phyloP scores from a whole-genome alignment of 148 eudicot genomes.

The Nyssa sinensis region DNA sequence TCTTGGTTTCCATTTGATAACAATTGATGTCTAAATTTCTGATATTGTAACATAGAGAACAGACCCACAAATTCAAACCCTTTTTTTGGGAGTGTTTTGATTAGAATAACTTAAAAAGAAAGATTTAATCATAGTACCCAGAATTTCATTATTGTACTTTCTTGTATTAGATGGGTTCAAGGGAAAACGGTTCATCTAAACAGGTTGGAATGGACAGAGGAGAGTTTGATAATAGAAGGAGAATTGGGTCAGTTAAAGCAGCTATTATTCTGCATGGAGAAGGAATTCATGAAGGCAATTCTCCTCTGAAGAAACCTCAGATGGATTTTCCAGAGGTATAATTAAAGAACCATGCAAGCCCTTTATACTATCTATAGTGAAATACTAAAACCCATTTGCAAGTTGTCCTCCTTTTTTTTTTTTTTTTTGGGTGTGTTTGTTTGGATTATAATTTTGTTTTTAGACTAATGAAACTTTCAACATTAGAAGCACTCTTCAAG shows the following conservation, averaged over 20 bases:
- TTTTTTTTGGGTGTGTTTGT: not conserved
- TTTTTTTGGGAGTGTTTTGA: not conserved
- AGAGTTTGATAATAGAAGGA: slow-evolving; percentile 18
- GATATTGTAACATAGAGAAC: too few species aligned
- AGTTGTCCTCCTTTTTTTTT: too few species aligned
- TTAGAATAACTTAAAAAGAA: not conserved
- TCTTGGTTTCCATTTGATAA: too few species aligned
- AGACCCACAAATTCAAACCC: too few species aligned
- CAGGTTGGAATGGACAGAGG: slow-evolving; percentile 32
- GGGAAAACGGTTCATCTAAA: not conserved
- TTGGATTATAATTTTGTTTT: too few species aligned
- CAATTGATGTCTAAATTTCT: not conserved
- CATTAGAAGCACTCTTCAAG: slow-evolving; percentile 47
- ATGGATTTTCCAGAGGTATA: slow-evolving; percentile 37
- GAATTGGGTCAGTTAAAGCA: slow-evolving; percentile 40
- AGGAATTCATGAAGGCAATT: slow-evolving; percentile 21
- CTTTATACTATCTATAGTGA: too few species aligned
- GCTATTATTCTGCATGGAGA: slow-evolving; percentile 48
- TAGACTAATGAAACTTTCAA: not conserved
- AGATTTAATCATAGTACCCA: too few species aligned
- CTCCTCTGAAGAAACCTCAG: slow-evolving; percentile 26
- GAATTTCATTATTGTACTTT: too few species aligned
- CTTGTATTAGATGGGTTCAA: too few species aligned
- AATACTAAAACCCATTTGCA: too few species aligned
- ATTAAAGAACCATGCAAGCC: not conserved